These are phyloP conservation scores for Trypanosoma vivax DNA, from an alignment of 208 protist genomes.

Conservation along the genomic window DNA sequence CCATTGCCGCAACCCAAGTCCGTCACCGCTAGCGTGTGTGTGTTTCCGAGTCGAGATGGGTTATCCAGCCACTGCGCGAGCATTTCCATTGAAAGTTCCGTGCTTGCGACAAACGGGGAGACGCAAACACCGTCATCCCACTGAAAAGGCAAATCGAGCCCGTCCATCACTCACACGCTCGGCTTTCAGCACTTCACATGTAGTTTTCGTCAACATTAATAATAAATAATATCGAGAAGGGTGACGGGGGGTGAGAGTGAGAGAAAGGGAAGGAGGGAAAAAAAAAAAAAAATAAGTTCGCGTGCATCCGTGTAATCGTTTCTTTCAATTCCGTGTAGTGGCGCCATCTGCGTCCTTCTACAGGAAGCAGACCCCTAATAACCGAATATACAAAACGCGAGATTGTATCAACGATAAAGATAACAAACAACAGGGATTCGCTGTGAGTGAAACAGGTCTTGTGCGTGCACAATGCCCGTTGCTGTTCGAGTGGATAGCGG, in stretches of 20 bases:
- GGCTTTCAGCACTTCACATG: too few relatives aligned
- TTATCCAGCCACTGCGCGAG: slow-evolving; percentile 33
- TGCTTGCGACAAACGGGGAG: slow-evolving; percentile 60
- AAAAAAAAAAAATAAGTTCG: slow-evolving; percentile 10
- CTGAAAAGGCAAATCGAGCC: slow-evolving; percentile 62
- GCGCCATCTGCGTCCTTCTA: too few relatives aligned
- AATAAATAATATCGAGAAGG: background rate
- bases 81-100: slow-evolving; percentile 19
- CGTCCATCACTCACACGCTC: background rate
- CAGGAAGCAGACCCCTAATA: too few relatives aligned
- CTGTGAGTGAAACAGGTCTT: too few relatives aligned
- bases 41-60: slow-evolving; percentile 9
- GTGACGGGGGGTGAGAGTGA: background rate
- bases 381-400: too few relatives aligned
- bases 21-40: slow-evolving; percentile 32
- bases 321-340: too few relatives aligned
- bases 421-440: too few relatives aligned
- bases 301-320: background rate
- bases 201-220: background rate
- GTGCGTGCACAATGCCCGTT: too few relatives aligned
- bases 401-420: too few relatives aligned
- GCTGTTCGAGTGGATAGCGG: too few relatives aligned
- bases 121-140: slow-evolving; percentile 75
- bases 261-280: background rate
- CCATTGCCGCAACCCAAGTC: slow-evolving; percentile 76